These are phyloP conservation scores for Ettlia oleoabundans DNA, from an alignment of 139 green algal species.

Conservation along the genomic window DNA sequence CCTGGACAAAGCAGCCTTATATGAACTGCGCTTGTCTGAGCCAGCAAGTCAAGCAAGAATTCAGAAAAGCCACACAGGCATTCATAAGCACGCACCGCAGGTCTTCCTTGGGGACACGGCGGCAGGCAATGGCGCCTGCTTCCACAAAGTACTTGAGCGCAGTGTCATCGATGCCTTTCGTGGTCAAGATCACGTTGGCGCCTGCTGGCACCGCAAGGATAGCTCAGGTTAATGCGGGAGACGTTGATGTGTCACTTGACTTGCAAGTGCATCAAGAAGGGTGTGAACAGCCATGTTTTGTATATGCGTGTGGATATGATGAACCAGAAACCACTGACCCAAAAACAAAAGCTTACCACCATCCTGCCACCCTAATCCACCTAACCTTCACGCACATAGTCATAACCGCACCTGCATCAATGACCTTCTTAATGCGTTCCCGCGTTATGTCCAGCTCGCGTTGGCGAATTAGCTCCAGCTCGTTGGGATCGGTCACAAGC, in stretches of 20 bases:
- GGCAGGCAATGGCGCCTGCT: slow-evolving; percentile 88
- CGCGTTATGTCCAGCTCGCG: slow-evolving; percentile 96
- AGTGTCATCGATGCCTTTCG: slow-evolving; percentile 98
- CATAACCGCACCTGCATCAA: slow-evolving; percentile 23
- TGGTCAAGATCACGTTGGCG: slow-evolving; percentile 98
- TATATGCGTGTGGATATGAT: too few relatives aligned
- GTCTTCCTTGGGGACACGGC: slow-evolving; percentile 96
- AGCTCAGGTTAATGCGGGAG: not conserved
- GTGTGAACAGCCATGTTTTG: too few relatives aligned
- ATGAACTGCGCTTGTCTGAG: not conserved
- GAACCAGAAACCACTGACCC: not conserved
- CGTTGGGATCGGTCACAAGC: slow-evolving; percentile 93
- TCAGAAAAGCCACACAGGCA: not conserved
- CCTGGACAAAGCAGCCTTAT: too few relatives aligned
- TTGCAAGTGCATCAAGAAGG: too few relatives aligned
- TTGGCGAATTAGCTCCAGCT: slow-evolving; percentile 96
- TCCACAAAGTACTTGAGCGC: slow-evolving; percentile 99
- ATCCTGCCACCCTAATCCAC: not conserved
- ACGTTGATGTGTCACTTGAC: too few relatives aligned
- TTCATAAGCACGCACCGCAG: slow-evolving; percentile 67
- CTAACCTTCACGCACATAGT: not conserved
- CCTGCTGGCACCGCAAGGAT: slow-evolving; percentile 66
- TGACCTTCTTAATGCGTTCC: slow-evolving; percentile 58
- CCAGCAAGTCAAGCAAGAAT: not conserved
- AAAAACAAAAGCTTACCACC: not conserved